phyloP scores from a whole-genome alignment of 75 land plant genomes.

The Sequoiadendron giganteum region DNA sequence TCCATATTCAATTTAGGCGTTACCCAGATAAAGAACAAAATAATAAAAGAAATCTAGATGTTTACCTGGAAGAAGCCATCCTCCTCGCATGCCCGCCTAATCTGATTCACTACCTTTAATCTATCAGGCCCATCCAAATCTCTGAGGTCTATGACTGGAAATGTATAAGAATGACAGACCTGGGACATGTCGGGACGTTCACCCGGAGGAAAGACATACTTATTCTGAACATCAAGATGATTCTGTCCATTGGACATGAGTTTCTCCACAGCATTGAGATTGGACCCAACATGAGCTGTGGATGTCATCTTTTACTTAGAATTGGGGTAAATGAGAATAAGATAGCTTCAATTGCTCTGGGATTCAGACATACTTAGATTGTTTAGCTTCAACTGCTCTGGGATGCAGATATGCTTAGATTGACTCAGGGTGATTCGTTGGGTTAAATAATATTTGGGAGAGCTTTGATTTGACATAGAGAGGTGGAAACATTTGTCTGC shows the following conservation, averaged over 20 bases:
- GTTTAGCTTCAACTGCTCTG: too few species aligned
- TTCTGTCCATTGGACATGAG: neutral
- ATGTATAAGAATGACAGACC: neutral
- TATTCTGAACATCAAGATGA: neutral
- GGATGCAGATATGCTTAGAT: too few species aligned
- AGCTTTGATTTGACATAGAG: too few species aligned
- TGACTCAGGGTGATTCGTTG: too few species aligned
- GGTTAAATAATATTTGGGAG: neutral
- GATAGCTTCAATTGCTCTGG: too few species aligned
- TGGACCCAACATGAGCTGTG: neutral
- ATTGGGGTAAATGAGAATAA: too few species aligned
- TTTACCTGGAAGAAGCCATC: slow-evolving; percentile 36
- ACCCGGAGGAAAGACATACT: neutral
- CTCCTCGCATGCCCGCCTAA: slow-evolving; percentile 19
- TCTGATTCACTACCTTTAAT: slow-evolving; percentile 13
- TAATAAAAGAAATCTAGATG: neutral
- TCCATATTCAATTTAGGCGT: neutral
- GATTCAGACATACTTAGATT: too few species aligned
- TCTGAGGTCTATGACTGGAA: slow-evolving; percentile 57
- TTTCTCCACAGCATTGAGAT: neutral
- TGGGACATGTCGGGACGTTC: neutral
- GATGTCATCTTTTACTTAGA: neutral
- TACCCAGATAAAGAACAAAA: neutral
- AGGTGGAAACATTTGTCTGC: too few species aligned
- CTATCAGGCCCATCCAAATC: slow-evolving; percentile 35